Base-by-base conservation (phyloP, 495 filamentous ascomycete genomes). In the Trichodelitschia bisporula region DNA sequence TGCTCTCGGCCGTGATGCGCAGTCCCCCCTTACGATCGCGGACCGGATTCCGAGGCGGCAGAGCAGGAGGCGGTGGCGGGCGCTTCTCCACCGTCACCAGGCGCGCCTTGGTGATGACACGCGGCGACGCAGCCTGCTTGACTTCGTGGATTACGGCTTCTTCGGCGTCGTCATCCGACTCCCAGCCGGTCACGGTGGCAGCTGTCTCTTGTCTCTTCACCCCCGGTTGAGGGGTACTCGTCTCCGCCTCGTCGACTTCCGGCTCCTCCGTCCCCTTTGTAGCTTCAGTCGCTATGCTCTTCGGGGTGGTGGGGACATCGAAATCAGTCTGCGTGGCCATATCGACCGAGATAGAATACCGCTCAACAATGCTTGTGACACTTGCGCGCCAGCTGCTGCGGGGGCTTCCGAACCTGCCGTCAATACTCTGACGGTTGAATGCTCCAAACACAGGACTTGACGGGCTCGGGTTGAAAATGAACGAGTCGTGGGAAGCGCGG, bases 381-480 rank as follows among this genome's bases (percentile, higher is more conserved):
- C 45, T 48, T 11, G 40, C 42, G 18, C 50, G 35, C 50, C 50
- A 53, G 36, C 46, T 51, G 26, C 34, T 51, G 26, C 43, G 35
- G 17, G 38, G 17, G 29, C 45, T 48, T 14, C 27, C 29, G 19
- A 23, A n/a, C n/a, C n/a, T 35, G 29, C 30, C 35, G 12, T 86
- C 76, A 16, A 69, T 53, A 44, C 76, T 83, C 40, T 62, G 64
- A 31, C 73, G 66, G 29, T 60, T 53, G 40, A 71, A 80, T 31
- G 61, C 64, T 15, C 53, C 49, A 45, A 62, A 84, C n/a, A 78
- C 54, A 4, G 82, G 78, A 46, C 77, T 86, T 17, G 59, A 64
- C 0, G 75, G 71, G 28, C 59, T 69, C 13, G 78, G 77, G 35
- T 66, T 64, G 55, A 71, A 90, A 43, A 79, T 73, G 48, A 91